Evolutionary conservation across 257 asterid species (phyloP), one percentile per base, ranked within the genome.

Genomic region (Nicotiana attenuata): DNA sequence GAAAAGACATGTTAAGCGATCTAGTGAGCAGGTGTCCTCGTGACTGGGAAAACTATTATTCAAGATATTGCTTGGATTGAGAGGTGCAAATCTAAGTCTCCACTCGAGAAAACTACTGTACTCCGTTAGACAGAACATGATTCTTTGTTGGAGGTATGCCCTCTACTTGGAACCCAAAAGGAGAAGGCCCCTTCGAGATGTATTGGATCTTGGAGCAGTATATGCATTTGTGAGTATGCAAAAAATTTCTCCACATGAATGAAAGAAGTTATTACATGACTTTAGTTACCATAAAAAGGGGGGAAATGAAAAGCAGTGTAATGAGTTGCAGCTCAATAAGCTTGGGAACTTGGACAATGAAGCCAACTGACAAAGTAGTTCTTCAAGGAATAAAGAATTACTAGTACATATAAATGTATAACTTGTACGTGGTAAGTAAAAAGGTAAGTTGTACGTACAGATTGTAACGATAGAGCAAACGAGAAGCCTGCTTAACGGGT

Each of bases 401-500:
- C 57, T 10, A 20, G 57, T 38, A 67, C 55, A n/a, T 38, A 8
- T 17, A 55, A 78, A 41, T 53, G 11, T 78, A 35, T 22, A 59
- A 20, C 15, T 65, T 28, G 3, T 59, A 41, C 4, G 81, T 33
- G 55, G 52, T 78, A 65, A 26, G 16, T 53, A 75, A 17, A 64
- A 38, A 53, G 59, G 77, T 24, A 57, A 20, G 22, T 6, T 71
- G 14, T 11, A 82, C 97, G 52, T 86, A 95, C 99, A 96, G 94
- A 88, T 85, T 92, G 84, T 92, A 96, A 84, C 98, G 97, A 87
- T 96, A 96, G 82, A 96, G 97, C 91, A 96, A 66, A 35, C 95
- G 95, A 76, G 97, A 81, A 5, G 98, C 99, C 91, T 96, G 94
- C 82, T 91, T 89, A 69, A 93, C 90, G 0, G 98, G 97, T 14